phyloP scores from a whole-genome alignment of 208 protist species.

The Acanthamoeba quina region DNA sequence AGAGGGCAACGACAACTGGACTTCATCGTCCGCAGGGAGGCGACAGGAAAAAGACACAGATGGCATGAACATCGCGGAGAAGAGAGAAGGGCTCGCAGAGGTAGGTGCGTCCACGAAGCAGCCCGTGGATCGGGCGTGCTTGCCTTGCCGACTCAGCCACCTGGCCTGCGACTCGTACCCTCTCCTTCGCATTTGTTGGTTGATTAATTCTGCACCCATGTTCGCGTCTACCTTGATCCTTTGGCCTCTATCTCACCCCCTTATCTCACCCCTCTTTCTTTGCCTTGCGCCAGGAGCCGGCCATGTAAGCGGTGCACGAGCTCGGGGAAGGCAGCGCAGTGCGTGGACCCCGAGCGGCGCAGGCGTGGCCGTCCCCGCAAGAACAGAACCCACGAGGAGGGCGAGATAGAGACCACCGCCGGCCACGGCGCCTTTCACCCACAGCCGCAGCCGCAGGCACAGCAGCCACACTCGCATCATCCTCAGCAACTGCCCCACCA shows the following conservation, averaged over 20 bases:
- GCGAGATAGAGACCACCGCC: background rate
- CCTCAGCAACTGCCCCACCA: background rate
- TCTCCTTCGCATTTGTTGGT: background rate
- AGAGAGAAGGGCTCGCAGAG: background rate
- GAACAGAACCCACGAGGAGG: background rate
- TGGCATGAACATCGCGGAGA: no score
- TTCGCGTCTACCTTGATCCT: no score
- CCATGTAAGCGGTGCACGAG: slow-evolving; percentile 1
- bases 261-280: background rate
- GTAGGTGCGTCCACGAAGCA: background rate
- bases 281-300: background rate
- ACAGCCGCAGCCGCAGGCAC: background rate
- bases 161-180: slow-evolving; percentile 43
- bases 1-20: no score
- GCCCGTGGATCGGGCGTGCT: background rate
- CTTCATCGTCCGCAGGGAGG: no score
- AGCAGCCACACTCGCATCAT: background rate
- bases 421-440: background rate
- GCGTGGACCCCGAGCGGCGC: slow-evolving; percentile 14
- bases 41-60: background rate
- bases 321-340: background rate
- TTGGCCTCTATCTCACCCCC: no score
- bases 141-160: slow-evolving; percentile 29
- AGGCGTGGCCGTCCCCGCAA: slow-evolving; percentile 13
- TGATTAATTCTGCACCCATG: background rate